phyloP scores from a whole-genome alignment of 1,139 yeast genomes.

The Zygosaccharomyces sapae region DNA sequence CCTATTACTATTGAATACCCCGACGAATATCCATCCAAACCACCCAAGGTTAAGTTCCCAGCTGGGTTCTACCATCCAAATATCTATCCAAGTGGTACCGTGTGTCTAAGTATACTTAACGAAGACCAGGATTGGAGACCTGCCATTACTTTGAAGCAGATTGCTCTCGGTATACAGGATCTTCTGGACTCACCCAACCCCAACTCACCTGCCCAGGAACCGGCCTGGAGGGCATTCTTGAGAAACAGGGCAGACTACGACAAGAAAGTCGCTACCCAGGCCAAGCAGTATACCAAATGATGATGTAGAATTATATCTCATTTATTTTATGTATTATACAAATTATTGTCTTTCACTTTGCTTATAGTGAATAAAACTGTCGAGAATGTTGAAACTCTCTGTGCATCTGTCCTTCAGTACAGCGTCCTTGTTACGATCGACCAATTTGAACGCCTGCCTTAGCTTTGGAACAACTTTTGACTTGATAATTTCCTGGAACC shows the following conservation, averaged over 20 bases:
- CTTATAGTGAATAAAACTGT: slow-evolving; percentile 76
- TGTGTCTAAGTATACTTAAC: slow-evolving; percentile 85
- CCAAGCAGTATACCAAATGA: slow-evolving; percentile 58
- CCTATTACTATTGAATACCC: slow-evolving; percentile 84
- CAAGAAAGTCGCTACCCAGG: slow-evolving; percentile 76
- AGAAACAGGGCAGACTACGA: slow-evolving; percentile 66
- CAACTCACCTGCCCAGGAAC: slow-evolving; percentile 95
- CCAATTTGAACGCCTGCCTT: slow-evolving; percentile 47
- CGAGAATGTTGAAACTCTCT: slow-evolving; percentile 63
- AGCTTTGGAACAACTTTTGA: slow-evolving; percentile 45
- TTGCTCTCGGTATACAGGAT: slow-evolving; percentile 89
- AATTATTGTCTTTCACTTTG: slow-evolving; percentile 36
- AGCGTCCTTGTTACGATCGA: slow-evolving; percentile 63
- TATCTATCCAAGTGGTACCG: slow-evolving; percentile 94
- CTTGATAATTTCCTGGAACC: slow-evolving; percentile 44
- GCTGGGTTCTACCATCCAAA: slow-evolving; percentile 92
- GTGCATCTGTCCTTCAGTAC: slow-evolving; percentile 60
- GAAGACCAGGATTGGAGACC: slow-evolving; percentile 99
- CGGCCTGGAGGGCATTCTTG: slow-evolving; percentile 84
- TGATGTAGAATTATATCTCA: background rate
- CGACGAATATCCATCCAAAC: slow-evolving; percentile 91
- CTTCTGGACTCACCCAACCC: slow-evolving; percentile 87
- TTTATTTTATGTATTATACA: slow-evolving; percentile 17
- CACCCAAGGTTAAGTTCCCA: slow-evolving; percentile 89
- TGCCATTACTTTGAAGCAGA: slow-evolving; percentile 89